These are phyloP conservation scores for Oryza brachyantha DNA, from an alignment of 176 grass and related monocot species.

Conservation along the genomic window DNA sequence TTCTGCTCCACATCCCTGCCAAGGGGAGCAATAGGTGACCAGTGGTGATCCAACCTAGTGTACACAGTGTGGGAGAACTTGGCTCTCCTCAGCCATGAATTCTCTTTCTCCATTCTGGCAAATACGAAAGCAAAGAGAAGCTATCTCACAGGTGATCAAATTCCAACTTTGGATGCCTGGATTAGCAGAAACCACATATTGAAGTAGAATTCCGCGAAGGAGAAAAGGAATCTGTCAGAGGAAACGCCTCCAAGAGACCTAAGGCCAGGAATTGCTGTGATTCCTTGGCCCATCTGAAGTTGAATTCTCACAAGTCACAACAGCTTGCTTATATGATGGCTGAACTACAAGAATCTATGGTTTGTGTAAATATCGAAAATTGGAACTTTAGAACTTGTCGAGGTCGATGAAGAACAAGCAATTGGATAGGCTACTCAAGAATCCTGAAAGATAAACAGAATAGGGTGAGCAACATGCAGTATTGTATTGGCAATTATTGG, in stretches of 20 bases:
- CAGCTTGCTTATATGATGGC: background rate
- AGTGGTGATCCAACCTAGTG: constrained; percentile 21
- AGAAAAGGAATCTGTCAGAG: constrained; percentile 2
- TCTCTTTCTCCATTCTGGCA: constrained; percentile 44
- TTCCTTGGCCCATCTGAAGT: constrained; percentile 34
- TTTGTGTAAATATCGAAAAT: background rate
- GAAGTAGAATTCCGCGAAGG: constrained; percentile 25
- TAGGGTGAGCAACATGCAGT: background rate
- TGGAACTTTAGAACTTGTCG: background rate
- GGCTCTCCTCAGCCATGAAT: constrained; percentile 56
- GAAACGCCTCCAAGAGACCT: constrained; percentile 5
- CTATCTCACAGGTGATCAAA: constrained; percentile 20
- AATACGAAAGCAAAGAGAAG: constrained; percentile 1
- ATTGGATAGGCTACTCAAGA: background rate
- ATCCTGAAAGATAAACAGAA: constrained; percentile 35
- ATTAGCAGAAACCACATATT: constrained; percentile 34
- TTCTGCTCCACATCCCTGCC: constrained; percentile 31
- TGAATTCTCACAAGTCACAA: constrained; percentile 1
- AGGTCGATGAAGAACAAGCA: background rate
- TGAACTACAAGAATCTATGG: background rate
- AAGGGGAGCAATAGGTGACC: constrained; percentile 8
- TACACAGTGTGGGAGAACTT: constrained; percentile 54
- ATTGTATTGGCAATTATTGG: constrained; percentile 43
- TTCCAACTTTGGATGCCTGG: constrained; percentile 38
- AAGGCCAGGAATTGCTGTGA: background rate